phyloP scores from a whole-genome alignment of 202 grass and related monocot genomes.

The Brachypodium distachyon region DNA sequence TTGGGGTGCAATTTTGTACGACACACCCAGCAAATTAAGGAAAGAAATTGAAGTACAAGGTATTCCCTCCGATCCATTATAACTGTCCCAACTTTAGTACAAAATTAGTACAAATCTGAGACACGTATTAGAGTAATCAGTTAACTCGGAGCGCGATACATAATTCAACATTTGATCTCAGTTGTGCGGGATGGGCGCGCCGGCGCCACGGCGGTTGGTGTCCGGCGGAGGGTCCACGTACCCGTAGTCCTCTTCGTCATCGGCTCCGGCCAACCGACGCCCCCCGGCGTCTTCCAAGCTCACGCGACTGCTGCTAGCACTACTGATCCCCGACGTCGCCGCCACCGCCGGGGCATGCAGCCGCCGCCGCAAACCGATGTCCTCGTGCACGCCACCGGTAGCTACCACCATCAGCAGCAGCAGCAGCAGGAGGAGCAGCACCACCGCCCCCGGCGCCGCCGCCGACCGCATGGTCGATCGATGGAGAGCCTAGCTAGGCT shows the following conservation, averaged over 20 bases:
- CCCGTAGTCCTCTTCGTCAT: conserved; percentile 11
- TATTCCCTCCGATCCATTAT: too few relatives aligned
- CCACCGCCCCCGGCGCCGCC: not conserved
- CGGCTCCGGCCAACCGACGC: not conserved
- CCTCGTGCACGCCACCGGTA: not conserved
- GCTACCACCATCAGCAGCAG: not conserved
- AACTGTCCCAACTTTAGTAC: too few relatives aligned
- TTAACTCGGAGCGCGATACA: too few relatives aligned
- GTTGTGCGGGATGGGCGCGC: conserved; percentile 31
- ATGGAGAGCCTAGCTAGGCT: not conserved
- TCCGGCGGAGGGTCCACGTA: conserved; percentile 33
- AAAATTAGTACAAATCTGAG: too few relatives aligned
- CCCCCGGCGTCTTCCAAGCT: not conserved
- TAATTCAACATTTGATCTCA: not conserved
- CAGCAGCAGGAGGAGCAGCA: not conserved
- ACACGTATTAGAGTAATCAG: too few relatives aligned
- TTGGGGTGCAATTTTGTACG: too few relatives aligned
- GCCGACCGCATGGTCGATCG: not conserved
- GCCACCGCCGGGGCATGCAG: too few relatives aligned
- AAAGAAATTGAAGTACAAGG: too few relatives aligned
- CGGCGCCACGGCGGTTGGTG: conserved; percentile 19
- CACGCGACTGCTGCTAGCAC: too few relatives aligned
- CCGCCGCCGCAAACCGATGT: too few relatives aligned
- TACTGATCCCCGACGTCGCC: too few relatives aligned
- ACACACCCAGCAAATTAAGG: too few relatives aligned